Base-by-base conservation (phyloP, 2,329 filamentous ascomycete species). In the Didymella glomerata region DNA sequence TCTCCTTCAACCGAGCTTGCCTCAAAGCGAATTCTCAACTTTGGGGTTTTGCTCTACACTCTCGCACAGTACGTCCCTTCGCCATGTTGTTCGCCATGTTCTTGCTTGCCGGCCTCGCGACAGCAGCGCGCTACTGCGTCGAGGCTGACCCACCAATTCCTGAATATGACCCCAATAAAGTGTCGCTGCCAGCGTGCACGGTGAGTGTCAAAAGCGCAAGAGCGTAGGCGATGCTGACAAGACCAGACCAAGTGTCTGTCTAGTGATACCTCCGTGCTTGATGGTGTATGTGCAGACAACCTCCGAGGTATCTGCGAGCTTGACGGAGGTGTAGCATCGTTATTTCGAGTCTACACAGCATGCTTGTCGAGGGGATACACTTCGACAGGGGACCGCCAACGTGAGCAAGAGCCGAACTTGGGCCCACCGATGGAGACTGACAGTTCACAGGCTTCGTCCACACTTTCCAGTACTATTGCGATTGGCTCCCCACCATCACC, bases 241-340 rank as follows among this genome's bases (percentile, higher is more conserved):
- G n/a, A n/a, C 5, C 18, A 57, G 54, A 14, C 46, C 10, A 4
- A 16, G 2, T 57, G 48, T 32, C 16, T 57, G 8, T 6, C 2
- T 2, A 18, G 10, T 11, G 48, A 51, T n/a, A 51, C 32, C 3
- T 20, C 30, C 2, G 4, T 24, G 18, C 48, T 57, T 4, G 41
- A 57, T n/a, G 48, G 54, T 10, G 38, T 51, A 22, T 57, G 47
- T 25, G 54, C 54, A 24, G 42, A 57, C 8, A 57, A 51, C 34
- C 13, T 51, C 11, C 34, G 41, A 16, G 54, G 41, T 11, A 41
- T 57, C 4, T 57, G 48, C 34, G 32, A 48, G 10, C 42, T 57
- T 2, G 41, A 51, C 16, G 48, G 48, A 8, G 54, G 48, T 6
- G 54, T 57, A 4, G 41, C 41, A 4, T 47, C 41, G 13, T 57